A percentile compares a stretch with the other conserved stretches of the same genome.
Conservation (phyloP, 2,329 filamentous ascomycete genomes). For the Trichocomaceae sp. region DNA sequence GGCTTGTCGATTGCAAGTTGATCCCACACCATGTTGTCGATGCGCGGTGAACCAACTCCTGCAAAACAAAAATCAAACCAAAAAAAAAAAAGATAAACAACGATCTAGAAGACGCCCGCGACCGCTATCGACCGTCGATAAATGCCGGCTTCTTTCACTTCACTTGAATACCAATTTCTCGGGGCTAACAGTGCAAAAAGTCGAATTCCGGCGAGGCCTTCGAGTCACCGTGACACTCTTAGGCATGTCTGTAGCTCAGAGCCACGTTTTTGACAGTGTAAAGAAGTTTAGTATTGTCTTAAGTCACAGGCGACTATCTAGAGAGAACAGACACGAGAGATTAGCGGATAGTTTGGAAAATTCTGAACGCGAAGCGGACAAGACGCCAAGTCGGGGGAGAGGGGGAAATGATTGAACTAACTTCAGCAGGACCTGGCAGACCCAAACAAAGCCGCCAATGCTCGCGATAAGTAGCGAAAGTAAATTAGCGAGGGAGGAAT, state of each 20-base stretch:
- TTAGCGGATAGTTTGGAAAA: background rate
- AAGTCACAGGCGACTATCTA: background rate
- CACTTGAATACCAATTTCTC: slow-evolving; percentile 6
- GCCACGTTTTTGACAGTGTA: background rate
- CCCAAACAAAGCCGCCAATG: background rate
- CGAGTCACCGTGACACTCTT: slow-evolving; percentile 9
- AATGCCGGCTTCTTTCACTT: background rate
- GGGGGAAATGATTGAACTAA: background rate
- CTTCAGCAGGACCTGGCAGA: background rate
- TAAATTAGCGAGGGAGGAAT: background rate
- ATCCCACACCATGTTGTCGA: slow-evolving; percentile 43
- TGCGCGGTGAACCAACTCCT: background rate
- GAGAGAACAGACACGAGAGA: background rate
- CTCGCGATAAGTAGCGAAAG: background rate
- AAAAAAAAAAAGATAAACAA: background rate
- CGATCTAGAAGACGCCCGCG: background rate
- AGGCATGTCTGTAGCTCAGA: slow-evolving; percentile 12
- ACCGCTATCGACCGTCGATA: background rate
- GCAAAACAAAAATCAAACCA: background rate
- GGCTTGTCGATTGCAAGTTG: slow-evolving; percentile 70
- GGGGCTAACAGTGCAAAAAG: slow-evolving; percentile 2
- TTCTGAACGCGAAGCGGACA: background rate
- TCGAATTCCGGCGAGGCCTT: slow-evolving; percentile 9
- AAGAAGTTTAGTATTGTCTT: background rate
- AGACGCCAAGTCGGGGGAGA: background rate